phyloP scores from a whole-genome alignment of 495 filamentous ascomycete species.

The Cercophora newfieldiana region DNA sequence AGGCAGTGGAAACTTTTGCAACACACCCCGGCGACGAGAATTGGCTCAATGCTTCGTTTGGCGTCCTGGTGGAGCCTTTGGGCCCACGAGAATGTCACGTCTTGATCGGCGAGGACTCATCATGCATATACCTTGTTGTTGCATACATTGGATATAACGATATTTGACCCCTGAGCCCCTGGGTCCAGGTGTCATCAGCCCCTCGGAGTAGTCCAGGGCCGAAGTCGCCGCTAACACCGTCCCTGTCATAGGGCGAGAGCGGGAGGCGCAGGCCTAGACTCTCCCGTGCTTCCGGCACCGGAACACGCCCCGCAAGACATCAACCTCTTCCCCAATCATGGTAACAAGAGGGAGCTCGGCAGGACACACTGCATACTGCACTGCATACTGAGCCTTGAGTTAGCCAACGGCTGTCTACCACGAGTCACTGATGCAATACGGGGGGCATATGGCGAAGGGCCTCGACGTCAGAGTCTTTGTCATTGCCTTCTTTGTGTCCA shows the following conservation, averaged over 20 bases:
- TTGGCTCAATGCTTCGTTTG: not conserved
- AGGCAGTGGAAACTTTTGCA: not conserved
- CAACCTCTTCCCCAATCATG: not conserved
- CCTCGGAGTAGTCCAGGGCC: not conserved
- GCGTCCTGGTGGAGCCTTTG: not conserved
- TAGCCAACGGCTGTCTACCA: conserved; percentile 6
- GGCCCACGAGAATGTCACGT: not conserved
- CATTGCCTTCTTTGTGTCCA: not conserved
- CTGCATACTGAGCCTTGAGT: too few relatives aligned
- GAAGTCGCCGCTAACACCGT: conserved; percentile 3
- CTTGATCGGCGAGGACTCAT: conserved; percentile 19
- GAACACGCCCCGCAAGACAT: conserved; percentile 3
- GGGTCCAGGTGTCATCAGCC: not conserved
- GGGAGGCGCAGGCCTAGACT: not conserved
- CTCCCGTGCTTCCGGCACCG: conserved; percentile 12
- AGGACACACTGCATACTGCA: conserved; percentile 7
- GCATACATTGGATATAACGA: conserved; percentile 7
- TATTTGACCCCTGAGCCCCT: conserved; percentile 20
- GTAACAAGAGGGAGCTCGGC: conserved; percentile 1
- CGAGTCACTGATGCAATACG: conserved; percentile 3
- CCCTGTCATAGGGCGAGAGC: not conserved
- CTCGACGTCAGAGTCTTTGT: not conserved
- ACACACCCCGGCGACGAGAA: not conserved
- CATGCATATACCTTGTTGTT: not conserved
- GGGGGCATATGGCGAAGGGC: not conserved